phyloP scores from a whole-genome alignment of 1,284 basidiomycete species.

The Ganoderma sp. region DNA sequence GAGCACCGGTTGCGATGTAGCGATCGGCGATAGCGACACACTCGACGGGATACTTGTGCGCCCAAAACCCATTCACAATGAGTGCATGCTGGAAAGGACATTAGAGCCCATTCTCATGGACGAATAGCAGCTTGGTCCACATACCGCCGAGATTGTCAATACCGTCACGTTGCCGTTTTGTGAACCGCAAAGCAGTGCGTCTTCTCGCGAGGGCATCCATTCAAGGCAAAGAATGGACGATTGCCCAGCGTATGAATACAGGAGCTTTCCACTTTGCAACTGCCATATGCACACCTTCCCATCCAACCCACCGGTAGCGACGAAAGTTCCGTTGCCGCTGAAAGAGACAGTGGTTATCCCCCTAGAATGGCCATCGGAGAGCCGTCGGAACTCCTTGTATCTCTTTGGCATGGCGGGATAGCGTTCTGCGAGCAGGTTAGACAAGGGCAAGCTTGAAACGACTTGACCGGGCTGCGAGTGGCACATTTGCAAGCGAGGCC shows the following conservation, averaged over 20 bases:
- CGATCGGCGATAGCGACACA: constrained; percentile 7
- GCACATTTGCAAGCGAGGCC: too few species aligned
- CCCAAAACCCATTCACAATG: constrained; percentile 13
- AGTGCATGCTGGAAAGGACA: too few species aligned
- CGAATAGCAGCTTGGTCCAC: background rate
- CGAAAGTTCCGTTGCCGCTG: constrained; percentile 8
- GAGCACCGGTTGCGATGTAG: constrained; percentile 12
- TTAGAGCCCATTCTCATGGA: background rate
- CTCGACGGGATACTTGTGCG: constrained; percentile 15
- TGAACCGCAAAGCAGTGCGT: constrained; percentile 10
- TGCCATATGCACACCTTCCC: constrained; percentile 15
- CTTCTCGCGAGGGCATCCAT: constrained; percentile 9
- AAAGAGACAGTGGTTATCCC: constrained; percentile 16
- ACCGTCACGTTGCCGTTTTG: constrained; percentile 10
- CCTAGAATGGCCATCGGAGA: background rate
- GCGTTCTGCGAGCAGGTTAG: too few species aligned
- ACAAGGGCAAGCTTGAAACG: too few species aligned
- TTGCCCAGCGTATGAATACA: background rate
- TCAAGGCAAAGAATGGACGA: constrained; percentile 4
- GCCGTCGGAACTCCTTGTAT: constrained; percentile 1
- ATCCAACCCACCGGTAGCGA: constrained; percentile 17
- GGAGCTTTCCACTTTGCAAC: background rate
- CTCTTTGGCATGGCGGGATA: background rate
- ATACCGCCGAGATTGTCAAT: constrained; percentile 1
- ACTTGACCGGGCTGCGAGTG: too few species aligned